These are phyloP conservation scores for Cardamine chenopodiifolia DNA, from an alignment of 345 rosid species.

Conservation along the genomic window DNA sequence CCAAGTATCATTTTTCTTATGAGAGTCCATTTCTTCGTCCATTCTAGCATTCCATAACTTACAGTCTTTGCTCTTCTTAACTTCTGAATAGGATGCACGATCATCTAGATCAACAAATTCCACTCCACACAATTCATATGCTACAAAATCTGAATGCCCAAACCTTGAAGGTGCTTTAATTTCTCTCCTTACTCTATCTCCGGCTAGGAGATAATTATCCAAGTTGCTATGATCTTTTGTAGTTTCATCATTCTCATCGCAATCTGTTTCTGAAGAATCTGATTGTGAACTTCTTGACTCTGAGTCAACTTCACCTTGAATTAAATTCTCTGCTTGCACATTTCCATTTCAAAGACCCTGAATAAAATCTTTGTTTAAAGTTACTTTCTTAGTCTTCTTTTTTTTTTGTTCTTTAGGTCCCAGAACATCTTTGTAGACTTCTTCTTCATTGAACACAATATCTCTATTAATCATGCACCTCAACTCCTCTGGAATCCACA, in stretches of 20 bases:
- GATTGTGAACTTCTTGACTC: background rate
- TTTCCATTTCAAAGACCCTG: background rate
- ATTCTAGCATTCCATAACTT: background rate
- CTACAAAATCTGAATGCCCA: background rate
- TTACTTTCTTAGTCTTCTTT: background rate
- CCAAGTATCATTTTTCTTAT: background rate
- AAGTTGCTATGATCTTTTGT: background rate
- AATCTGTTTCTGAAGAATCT: background rate
- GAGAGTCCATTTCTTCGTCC: too few relatives aligned
- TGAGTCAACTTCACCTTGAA: background rate
- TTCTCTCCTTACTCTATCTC: background rate
- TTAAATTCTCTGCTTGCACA: background rate
- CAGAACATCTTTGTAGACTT: background rate
- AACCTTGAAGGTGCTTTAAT: background rate
- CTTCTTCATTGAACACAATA: background rate
- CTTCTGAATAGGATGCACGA: background rate
- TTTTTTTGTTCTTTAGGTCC: too few relatives aligned
- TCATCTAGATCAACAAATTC: background rate
- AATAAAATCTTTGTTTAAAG: background rate
- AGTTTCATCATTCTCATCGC: too few relatives aligned
- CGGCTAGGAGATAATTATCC: background rate
- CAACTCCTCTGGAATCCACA: background rate
- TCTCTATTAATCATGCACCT: background rate
- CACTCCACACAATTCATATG: background rate
- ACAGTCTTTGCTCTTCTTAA: background rate